Percentiles rank a stretch among this genome's conserved stretches.
Evolutionary conservation across 176 grass and related monocot species (phyloP).

Genomic region (Bonia amplexicaulis): DNA sequence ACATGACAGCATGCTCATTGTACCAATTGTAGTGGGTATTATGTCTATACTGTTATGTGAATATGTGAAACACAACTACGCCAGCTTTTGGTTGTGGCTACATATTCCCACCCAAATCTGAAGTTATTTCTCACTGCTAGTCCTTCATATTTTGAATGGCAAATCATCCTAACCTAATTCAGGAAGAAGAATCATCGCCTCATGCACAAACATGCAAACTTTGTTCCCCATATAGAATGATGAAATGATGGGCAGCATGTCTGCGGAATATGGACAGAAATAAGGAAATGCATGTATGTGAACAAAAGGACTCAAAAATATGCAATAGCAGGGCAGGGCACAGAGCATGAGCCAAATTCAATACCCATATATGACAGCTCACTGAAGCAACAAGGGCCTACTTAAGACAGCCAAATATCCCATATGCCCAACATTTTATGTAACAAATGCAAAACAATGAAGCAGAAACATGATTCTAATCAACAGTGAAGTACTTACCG

Average conservation of each 20-base stretch:
- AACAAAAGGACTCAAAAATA: not conserved
- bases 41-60: not conserved
- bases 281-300: not conserved
- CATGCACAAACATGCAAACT: not conserved
- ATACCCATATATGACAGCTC: not conserved
- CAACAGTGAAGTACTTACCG: conserved; percentile 36
- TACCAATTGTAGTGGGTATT: not conserved
- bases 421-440: not conserved
- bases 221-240: not conserved
- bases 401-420: not conserved
- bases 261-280: not conserved
- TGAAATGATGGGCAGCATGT: not conserved
- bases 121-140: not conserved
- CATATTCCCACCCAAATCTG: not conserved
- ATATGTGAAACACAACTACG: not conserved
- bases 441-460: not conserved
- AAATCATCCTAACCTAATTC: not conserved
- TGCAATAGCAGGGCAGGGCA: not conserved
- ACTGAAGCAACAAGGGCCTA: not conserved
- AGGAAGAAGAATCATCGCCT: conserved; percentile 1
- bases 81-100: not conserved
- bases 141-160: not conserved
- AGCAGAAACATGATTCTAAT: conserved; percentile 5
- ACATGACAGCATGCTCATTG: not conserved
- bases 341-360: not conserved